A percentile compares a stretch with the other conserved stretches of the same genome.
Evolutionary conservation across 1,284 basidiomycete genomes (phyloP).

Genomic region (Inonotus hispidus): DNA sequence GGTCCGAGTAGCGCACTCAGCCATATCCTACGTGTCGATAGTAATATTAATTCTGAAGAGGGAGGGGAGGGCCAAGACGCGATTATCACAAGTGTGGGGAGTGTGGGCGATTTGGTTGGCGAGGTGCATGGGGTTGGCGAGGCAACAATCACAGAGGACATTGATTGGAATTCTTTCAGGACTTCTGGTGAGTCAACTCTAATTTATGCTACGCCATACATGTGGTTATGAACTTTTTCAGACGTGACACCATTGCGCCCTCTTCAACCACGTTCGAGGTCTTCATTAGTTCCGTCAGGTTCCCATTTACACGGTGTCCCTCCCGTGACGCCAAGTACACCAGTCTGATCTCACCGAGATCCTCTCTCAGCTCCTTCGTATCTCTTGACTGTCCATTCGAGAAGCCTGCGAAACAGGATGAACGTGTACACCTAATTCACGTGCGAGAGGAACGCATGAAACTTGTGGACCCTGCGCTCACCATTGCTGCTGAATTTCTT

Average conservation of each 20-base stretch:
- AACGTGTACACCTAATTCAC: not conserved
- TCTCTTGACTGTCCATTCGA: not conserved
- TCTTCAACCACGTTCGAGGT: not conserved
- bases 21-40: conserved; percentile 14
- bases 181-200: conserved; percentile 10
- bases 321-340: conserved; percentile 7
- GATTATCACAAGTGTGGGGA: not conserved
- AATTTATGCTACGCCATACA: not conserved
- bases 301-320: not conserved
- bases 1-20: conserved; percentile 14
- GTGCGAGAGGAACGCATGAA: not conserved
- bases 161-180: conserved; percentile 22
- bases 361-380: conserved; percentile 5
- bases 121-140: conserved; percentile 6
- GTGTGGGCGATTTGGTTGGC: conserved; percentile 14
- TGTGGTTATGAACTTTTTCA: not conserved
- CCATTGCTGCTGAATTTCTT: conserved; percentile 5
- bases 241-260: conserved; percentile 2
- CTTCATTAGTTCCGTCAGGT: not conserved
- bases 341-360: not conserved
- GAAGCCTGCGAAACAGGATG: not conserved
- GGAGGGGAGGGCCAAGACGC: not conserved
- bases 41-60: not conserved
- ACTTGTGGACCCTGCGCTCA: conserved; percentile 14
- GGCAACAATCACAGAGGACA: conserved; percentile 12